Base-by-base conservation (phyloP, 352 stramenopile species). In the Globisporangium paddicum region DNA sequence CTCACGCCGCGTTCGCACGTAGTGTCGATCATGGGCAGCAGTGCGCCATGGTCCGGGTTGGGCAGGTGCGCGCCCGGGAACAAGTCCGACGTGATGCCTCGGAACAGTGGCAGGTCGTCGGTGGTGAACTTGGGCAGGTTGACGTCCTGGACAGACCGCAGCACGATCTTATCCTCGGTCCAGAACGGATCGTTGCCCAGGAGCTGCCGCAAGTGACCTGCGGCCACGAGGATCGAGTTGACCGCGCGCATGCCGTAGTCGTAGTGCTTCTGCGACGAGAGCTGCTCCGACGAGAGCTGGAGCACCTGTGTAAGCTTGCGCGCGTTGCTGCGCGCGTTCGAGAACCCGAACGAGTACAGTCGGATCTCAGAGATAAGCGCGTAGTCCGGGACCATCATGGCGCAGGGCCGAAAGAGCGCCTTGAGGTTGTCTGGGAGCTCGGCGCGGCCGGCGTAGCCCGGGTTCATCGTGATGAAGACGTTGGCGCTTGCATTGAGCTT, bases 361-460 rank as follows among this genome's bases (percentile, higher is more conserved):
- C 91, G 88, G 61, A 98, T 98, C 65, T 98, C 88, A 2, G 88
- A 91, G 62, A 98, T 98, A 41, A 98, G 75, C 0, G 93, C 91
- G 58, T 98, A 98, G 69, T 98, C 90, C 16, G 93, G 93, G 41
- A 98, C 93, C 93, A 98, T 98, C 93, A 98, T 98, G 5, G 93
- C 93, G 51, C 93, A 97, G 10, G 89, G 89, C 16, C 93, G 82
- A 65, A 98, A 98, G 5, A 98, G 68, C 16, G 94, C 93, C 67
- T 98, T 98, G 8, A 98, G 73, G 64, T 98, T 98, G 58, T 98
- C 93, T 0, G 93, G 93, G 5, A 98, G 72, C 73, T 98, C 93
- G 1, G 85, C 97, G 59, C 96, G 87, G 28, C 96, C 96, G 0
- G 96, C 96, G 59, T 99, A 99, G 4, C 96, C 92, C 5, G 93